Base-by-base conservation (phyloP, 805 yeast species). In the Spathaspora arborariae region DNA sequence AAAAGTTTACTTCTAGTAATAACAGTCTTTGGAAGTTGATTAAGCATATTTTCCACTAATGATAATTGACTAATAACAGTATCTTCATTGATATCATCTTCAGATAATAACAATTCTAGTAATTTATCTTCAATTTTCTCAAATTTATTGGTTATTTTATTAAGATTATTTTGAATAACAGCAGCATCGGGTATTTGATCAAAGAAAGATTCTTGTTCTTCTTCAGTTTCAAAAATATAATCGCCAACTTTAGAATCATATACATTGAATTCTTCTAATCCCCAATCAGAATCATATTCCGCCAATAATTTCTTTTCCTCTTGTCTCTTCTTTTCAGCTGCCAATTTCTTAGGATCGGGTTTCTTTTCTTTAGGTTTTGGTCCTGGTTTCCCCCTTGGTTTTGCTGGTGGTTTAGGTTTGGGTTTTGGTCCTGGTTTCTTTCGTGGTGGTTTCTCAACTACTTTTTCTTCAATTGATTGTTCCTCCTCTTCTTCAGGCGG, bases 401-500 rank as follows among this genome's bases (percentile, higher is more conserved):
- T 30, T 26, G 39, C 34, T 4, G 42, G 19, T 8, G 49, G 33
- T 10, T 16, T 42, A 2, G 30, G 27, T 7, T 11, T 35, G 9
- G 46, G 37, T 37, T 21, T 21, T 16, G 42, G 33, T 4, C 13
- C 35, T 18, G 45, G 30, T 24, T 36, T 45, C 45, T 20, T 47
- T 36, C 41, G 50, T 30, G 21, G 52, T 42, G 39, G 41, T 48
- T 53, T 41, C 15, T 36, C 9, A 45, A 22, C n/a, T 45, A 39
- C 41, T 45, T 8, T 10, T 24, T 47, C 44, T 46, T 46, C 38
- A 13, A 39, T 46, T 5, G 74, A 72, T 49, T 66, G 69, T 1
- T 77, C 80, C 70, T 67, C 20, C 72, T 76, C 62, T 15, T 70
- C 58, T 15, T 64, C 63, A 1, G 81, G 76, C 2, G 84, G 79